These are phyloP conservation scores for Aspergillus haitiensis DNA, from an alignment of 495 filamentous ascomycete species.

Conservation along the genomic window DNA sequence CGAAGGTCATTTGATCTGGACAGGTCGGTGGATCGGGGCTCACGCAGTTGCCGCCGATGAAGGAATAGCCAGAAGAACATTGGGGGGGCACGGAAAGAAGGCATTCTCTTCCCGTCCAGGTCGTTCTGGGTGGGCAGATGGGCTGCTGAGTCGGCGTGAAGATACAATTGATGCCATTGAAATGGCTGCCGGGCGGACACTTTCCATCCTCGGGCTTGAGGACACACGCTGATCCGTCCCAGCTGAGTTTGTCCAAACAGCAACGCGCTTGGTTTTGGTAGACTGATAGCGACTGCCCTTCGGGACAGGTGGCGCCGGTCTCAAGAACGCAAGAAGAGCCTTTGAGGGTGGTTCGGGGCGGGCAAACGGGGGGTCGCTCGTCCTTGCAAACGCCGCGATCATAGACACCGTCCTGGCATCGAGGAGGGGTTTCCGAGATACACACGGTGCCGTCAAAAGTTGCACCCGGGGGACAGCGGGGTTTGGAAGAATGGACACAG, in stretches of 20 bases:
- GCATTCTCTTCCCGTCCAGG: no score
- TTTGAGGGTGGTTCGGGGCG: neutral
- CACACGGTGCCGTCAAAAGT: conserved; percentile 7
- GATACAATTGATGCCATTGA: no score
- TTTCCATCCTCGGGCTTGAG: no score
- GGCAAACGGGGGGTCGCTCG: neutral
- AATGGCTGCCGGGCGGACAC: no score
- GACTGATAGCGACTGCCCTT: neutral
- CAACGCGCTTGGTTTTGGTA: no score
- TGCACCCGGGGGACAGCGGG: conserved; percentile 5
- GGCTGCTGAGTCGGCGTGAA: no score
- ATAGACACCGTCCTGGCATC: conserved; percentile 8
- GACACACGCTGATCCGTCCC: no score
- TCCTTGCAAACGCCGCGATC: conserved; percentile 7
- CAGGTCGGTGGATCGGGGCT: conserved; percentile 6
- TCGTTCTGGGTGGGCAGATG: neutral
- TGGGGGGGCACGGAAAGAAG: no score
- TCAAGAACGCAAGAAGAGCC: neutral
- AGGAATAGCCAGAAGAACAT: neutral
- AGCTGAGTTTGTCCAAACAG: no score
- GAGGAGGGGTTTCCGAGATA: neutral
- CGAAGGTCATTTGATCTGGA: conserved; percentile 7
- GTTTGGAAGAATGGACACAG: conserved; percentile 3
- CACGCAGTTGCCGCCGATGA: conserved; percentile 9
- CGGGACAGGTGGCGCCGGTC: neutral